phyloP scores from a whole-genome alignment of 495 filamentous ascomycete species.

The Amphirosellinia nigrospora region DNA sequence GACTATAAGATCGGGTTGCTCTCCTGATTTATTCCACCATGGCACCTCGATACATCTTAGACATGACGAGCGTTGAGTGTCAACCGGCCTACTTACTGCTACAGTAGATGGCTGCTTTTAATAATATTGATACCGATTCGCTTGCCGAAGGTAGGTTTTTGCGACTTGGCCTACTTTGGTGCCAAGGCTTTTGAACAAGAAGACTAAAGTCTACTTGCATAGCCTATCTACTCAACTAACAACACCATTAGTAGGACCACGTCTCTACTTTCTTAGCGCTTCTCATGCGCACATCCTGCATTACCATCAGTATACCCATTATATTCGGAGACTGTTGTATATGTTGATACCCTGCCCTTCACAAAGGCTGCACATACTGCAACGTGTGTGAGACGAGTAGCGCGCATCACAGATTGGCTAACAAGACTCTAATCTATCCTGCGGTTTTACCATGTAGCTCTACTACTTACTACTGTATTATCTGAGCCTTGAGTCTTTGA shows the following conservation, averaged over 20 bases:
- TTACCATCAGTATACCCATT: not conserved
- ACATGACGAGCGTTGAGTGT: not conserved
- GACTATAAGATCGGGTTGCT: not conserved
- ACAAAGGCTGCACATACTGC: not conserved
- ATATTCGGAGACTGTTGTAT: not conserved
- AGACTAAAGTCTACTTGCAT: not conserved
- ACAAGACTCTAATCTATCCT: not conserved
- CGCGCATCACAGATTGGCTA: not conserved
- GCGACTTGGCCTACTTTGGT: not conserved
- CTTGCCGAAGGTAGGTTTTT: not conserved
- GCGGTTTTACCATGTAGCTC: no score
- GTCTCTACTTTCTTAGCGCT: not conserved
- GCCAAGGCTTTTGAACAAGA: not conserved
- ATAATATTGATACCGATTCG: not conserved
- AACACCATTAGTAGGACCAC: not conserved
- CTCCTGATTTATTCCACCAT: not conserved
- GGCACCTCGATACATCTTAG: not conserved
- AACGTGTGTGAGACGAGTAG: not conserved
- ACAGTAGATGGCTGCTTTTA: not conserved
- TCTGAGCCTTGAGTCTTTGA: no score
- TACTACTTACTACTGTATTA: no score
- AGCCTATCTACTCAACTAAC: not conserved
- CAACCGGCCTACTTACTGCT: not conserved
- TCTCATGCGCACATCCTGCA: not conserved
- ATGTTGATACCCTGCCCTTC: not conserved